Evolutionary conservation across 352 stramenopile genomes (phyloP), one percentile per base, ranked within the genome.

Genomic region (Phytophthora sansomeana): DNA sequence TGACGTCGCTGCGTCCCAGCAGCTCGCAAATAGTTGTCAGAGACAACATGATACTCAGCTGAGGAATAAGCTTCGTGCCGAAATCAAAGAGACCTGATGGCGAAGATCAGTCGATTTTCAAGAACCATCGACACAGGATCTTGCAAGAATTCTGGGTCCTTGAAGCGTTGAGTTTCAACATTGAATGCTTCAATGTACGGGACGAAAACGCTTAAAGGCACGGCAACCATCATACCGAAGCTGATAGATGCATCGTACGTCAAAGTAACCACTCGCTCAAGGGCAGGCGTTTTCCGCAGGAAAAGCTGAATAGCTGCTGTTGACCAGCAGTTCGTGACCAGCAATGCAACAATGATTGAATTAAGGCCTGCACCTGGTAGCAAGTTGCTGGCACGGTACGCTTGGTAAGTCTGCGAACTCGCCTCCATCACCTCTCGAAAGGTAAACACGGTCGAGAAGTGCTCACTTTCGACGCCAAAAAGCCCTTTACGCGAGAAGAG

Each of bases 391-490:
- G 62, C 67, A 44, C 52, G 51, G 26, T 77, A 72, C 10, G 41
- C 54, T 56, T 75, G 72, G 30, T 69, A 75, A 0, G 65, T 72
- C 46, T 80, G 67, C 2, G 63, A 65, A 17, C 50, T 55, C 9
- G 67, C 44, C 29, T 72, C 63, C 14, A 80, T n/a, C 8, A 62
- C 41, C 30, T 75, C 67, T 14, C 72, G 67, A 1, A 63, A 13
- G 2, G 59, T 41, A 26, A 72, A 72, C 5, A 69, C 48, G n/a
- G 56, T 60, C 10, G 48, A 59, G 17, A 77, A 80, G 28, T 67
- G 70, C 35, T 67, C 53, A 19, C 63, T 77, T 19, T 75, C 58
- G n/a, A 80, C 58, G 6, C 54, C 63, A 14, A 74, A 67, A 2
- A 74, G 28, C 2, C 60, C 61, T 21, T 52, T 19, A 2, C 50